A percentile compares a stretch with the other conserved stretches of the same genome.
These are phyloP conservation scores for Ophiocordyceps robertsii DNA, from an alignment of 2,329 filamentous ascomycete genomes.

Conservation along the genomic window DNA sequence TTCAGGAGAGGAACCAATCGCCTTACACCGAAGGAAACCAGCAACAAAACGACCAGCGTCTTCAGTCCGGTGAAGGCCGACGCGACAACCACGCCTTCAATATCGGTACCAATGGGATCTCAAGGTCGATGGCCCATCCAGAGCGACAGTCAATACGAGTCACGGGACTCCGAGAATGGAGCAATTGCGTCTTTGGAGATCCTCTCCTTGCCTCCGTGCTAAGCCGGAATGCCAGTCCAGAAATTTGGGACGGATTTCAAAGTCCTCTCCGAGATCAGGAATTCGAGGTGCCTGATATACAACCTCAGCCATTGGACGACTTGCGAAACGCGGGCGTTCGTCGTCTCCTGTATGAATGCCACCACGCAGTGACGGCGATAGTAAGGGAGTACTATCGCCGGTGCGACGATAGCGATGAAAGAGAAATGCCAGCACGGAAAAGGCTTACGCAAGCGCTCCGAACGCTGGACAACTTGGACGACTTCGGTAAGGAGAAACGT, in stretches of 20 bases:
- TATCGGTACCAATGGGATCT: constrained; percentile 1
- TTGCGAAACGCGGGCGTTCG: constrained; percentile 28
- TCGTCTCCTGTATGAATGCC: constrained; percentile 43
- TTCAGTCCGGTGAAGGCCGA: background rate
- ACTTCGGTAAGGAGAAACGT: constrained; percentile 13
- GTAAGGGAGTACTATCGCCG: constrained; percentile 43
- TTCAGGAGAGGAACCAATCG: too few relatives aligned
- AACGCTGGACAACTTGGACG: constrained; percentile 28
- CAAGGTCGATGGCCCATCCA: background rate
- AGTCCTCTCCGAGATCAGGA: constrained; percentile 6
- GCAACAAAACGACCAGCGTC: background rate
- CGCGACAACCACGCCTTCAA: background rate
- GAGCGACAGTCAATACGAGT: constrained; percentile 1
- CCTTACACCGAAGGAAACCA: too few relatives aligned
- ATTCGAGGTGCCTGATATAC: background rate
- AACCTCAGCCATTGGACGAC: constrained; percentile 25
- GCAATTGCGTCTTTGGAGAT: constrained; percentile 45
- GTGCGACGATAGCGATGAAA: constrained; percentile 28
- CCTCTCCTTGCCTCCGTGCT: constrained; percentile 40
- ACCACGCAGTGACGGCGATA: constrained; percentile 37
- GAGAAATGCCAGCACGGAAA: constrained; percentile 39
- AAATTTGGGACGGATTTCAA: constrained; percentile 35
- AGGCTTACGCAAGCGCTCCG: constrained; percentile 32
- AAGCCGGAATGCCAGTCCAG: constrained; percentile 25
- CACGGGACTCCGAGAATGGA: constrained; percentile 37